phyloP scores from a whole-genome alignment of 2,329 filamentous ascomycete genomes.

The Microdochium nivale region DNA sequence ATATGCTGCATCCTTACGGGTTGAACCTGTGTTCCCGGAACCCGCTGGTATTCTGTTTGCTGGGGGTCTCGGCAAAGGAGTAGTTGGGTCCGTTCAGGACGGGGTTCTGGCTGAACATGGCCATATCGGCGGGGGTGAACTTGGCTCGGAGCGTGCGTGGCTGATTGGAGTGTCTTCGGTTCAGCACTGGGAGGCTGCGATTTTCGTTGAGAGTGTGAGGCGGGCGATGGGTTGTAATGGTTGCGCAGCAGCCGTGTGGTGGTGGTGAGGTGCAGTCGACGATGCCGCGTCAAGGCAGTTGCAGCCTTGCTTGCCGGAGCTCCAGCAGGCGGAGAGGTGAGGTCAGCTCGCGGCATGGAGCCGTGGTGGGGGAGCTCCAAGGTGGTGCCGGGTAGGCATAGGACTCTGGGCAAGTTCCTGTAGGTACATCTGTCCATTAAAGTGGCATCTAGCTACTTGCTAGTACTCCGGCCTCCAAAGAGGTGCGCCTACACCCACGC shows the following conservation, averaged over 20 bases:
- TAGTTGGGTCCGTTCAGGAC: slow-evolving; percentile 62
- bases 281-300: background rate
- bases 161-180: background rate
- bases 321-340: background rate
- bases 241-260: background rate
- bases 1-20: no score
- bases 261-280: background rate
- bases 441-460: no score
- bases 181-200: slow-evolving; percentile 1
- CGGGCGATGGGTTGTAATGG: slow-evolving; percentile 1
- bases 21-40: slow-evolving; percentile 77
- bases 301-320: slow-evolving; percentile 1
- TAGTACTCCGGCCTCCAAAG: no score
- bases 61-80: slow-evolving; percentile 54
- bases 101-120: slow-evolving; percentile 64
- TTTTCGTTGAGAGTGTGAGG: no score
- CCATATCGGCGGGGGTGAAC: slow-evolving; percentile 34
- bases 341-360: background rate
- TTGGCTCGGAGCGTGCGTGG: slow-evolving; percentile 2
- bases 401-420: background rate
- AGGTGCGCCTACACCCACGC: no score
- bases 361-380: slow-evolving; percentile 3
- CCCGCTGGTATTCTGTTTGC: slow-evolving; percentile 40
- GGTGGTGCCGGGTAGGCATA: background rate
- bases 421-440: background rate